Conservation (phyloP, 352 stramenopile genomes). For the Pythium volutum region DNA sequence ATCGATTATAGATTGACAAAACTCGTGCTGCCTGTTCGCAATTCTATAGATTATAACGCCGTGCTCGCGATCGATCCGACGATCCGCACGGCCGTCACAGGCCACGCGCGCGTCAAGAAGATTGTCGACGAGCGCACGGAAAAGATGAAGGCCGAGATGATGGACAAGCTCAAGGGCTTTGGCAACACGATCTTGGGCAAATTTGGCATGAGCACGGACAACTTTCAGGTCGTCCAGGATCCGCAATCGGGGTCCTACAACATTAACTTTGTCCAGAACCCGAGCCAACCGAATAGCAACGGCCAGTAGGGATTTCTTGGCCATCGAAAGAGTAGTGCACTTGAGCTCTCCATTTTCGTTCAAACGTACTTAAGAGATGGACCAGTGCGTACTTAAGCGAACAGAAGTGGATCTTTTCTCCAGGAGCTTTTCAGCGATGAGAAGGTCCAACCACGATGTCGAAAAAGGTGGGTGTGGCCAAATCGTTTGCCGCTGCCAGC, state of each 20-base stretch:
- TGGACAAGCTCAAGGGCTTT: slow-evolving; percentile 98
- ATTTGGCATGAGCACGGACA: slow-evolving; percentile 99
- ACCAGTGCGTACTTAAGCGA: slow-evolving; percentile 1
- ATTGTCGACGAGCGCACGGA: slow-evolving; percentile 94
- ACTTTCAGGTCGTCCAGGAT: slow-evolving; percentile 99
- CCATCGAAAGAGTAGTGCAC: too few species aligned
- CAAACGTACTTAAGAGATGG: not conserved
- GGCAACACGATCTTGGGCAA: slow-evolving; percentile 98
- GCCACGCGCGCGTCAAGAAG: slow-evolving; percentile 81
- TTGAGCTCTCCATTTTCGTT: too few species aligned
- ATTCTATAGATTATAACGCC: slow-evolving; percentile 64
- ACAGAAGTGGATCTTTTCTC: not conserved
- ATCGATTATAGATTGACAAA: not conserved
- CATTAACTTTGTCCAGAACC: slow-evolving; percentile 92
- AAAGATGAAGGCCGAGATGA: slow-evolving; percentile 98
- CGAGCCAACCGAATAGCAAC: too few species aligned
- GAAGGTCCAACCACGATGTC: too few species aligned
- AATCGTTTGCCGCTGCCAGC: not conserved
- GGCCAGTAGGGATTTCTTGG: too few species aligned
- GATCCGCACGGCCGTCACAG: slow-evolving; percentile 45
- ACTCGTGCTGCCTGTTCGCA: not conserved
- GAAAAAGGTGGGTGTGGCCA: too few species aligned
- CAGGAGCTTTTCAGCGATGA: too few species aligned
- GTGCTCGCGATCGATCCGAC: slow-evolving; percentile 93
- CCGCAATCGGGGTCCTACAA: slow-evolving; percentile 96